Base-by-base conservation (phyloP, 345 rosid genomes). In the Rhizophora apiculata region DNA sequence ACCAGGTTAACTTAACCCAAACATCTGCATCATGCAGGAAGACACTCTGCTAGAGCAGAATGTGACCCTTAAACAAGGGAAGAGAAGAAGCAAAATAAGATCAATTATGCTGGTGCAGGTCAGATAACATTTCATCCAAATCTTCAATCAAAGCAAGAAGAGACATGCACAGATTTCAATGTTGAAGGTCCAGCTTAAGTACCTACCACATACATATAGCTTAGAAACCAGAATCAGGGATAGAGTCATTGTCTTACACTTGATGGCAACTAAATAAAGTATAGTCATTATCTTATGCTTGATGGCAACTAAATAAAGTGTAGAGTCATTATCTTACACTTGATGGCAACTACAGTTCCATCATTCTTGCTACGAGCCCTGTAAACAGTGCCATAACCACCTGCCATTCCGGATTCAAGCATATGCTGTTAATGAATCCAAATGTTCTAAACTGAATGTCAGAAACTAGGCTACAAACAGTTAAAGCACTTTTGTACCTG, bases 331-430 rank as follows among this genome's bases (percentile, higher is more conserved):
- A 24, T 56, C 71, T 56, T 86, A 95, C 99, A 90, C 86, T 95
- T 95, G 76, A 95, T 92, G 71, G 99, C 99, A 76, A 95, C 89
- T 10, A 76, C 68, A 48, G 70, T 75, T 64, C 94, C 96, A 76
- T 92, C 97, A 69, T 18, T 68, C 79, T 85, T 88, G 78, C 89
- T 90, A 53, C 76, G 68, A 52, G 97, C 98, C 74, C 89, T 85
- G 72, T 90, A 95, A 61, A 95, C 99, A 75, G 79, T 85, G 59
- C 99, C 99, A 72, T 92, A 92, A 64, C 99, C 99, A 65, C 99
- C 99, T 95, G 82, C 75, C 70, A 79, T 69, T 77, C 64, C n/a
- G 36, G 60, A 71, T 67, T 74, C 76, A 29, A 59, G 20, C 37
- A 67, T 59, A 49, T n/a, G 65, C 55, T 18, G 64, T 67, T 67